Evolutionary conservation across 1,284 basidiomycete genomes (phyloP), one percentile per base, ranked within the genome.

Genomic region (Inonotus hispidus): DNA sequence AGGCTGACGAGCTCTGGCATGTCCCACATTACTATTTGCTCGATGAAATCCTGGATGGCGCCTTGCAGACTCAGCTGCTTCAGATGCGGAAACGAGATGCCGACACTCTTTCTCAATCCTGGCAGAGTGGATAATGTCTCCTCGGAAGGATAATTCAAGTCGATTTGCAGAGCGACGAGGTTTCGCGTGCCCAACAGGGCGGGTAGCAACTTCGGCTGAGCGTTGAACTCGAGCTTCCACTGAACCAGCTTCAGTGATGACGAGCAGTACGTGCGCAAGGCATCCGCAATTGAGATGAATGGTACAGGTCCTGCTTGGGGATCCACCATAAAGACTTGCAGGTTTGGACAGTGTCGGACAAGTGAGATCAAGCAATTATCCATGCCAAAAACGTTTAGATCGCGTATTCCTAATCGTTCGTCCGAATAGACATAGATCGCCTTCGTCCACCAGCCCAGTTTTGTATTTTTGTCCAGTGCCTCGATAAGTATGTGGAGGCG

Each of bases 261-360:
- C 27, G 72, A 71, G 14, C 81, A 76, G 60, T 74, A 80, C 2
- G 72, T 78, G 57, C 79, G 79, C 0, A 90, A 74, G 0, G 85
- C 78, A 66, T 88, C 81, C 0, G 79, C 83, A n/a, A 89, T 76
- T 0, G 82, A 73, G 1, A 82, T 79, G 63, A 89, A 85, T 4
- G 82, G 74, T 1, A 56, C 70, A 13, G 68, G 35, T n/a, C 27
- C 66, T 6, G 79, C 74, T 71, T 88, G 75, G 0, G 85, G 81
- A 61, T 87, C 85, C 54, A 87, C 73, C 37, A 87, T 74, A 70
- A 90, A 87, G 8, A 85, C 82, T 64, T 88, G 80, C 53, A 90
- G 79, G 64, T 88, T 88, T 4, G 84, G 84, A 65, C 84, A 87
- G 29, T 61, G 63, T 41, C 59, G 59, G 10, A 64, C 35, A 19